phyloP scores from a whole-genome alignment of 139 green algal genomes.

The Chlorella sorokiniana region DNA sequence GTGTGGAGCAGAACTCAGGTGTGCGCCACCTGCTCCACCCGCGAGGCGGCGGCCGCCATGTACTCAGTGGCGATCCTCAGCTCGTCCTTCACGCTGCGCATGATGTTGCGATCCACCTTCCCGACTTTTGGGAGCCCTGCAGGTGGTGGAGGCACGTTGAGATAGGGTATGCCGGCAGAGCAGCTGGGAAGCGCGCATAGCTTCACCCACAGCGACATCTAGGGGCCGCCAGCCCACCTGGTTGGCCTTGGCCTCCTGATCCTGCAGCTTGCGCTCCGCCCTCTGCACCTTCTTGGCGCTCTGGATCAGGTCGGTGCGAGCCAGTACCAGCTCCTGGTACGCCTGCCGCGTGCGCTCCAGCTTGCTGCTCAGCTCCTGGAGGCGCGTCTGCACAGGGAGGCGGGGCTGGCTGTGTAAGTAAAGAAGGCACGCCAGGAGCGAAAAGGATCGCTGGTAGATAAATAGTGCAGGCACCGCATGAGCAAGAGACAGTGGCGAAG shows the following conservation, averaged over 20 bases:
- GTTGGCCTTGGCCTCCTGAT: background rate
- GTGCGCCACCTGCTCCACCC: conserved; percentile 42
- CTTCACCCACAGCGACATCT: background rate
- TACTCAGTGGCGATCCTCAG: conserved; percentile 24
- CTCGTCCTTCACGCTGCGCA: conserved; percentile 21
- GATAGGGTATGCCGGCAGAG: too few relatives aligned
- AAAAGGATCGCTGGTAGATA: too few relatives aligned
- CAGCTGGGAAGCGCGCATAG: too few relatives aligned
- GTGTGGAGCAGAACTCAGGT: background rate
- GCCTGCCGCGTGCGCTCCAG: conserved; percentile 15
- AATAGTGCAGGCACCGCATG: too few relatives aligned
- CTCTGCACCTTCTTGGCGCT: conserved; percentile 32
- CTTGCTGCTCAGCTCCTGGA: conserved; percentile 22
- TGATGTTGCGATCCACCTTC: background rate
- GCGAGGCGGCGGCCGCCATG: conserved; percentile 30
- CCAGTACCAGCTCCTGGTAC: conserved; percentile 1
- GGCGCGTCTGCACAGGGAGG: background rate
- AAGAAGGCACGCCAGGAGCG: background rate
- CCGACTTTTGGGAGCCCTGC: background rate
- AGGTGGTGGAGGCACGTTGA: background rate
- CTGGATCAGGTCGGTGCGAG: background rate
- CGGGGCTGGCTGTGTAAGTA: background rate
- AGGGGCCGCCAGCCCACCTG: background rate
- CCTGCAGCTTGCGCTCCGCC: conserved; percentile 1
- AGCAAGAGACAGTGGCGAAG: too few relatives aligned